Base-by-base conservation (phyloP, 163 green algal species). In the Chlamydomonas reinhardtii region DNA sequence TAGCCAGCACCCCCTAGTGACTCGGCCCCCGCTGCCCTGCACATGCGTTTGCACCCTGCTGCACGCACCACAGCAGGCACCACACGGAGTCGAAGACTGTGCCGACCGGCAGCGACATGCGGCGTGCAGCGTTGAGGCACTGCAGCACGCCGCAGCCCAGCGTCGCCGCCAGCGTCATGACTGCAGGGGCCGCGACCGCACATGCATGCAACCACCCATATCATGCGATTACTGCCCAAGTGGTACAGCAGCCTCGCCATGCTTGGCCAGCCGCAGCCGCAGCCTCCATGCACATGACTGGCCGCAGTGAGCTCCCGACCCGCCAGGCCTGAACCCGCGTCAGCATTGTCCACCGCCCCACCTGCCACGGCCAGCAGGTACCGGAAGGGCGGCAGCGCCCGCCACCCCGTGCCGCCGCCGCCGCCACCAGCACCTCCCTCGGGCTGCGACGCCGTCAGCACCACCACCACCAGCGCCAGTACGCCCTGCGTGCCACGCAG, bases 311-410 rank as follows among this genome's bases (percentile, higher is more conserved):
- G 8, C 43, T 54, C 43, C n/a, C n/a, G n/a, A n/a, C n/a, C n/a
- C n/a, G n/a, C n/a, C n/a, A n/a, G n/a, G n/a, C n/a, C n/a, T n/a
- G n/a, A n/a, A n/a, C n/a, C n/a, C n/a, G n/a, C n/a, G 27, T 22
- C 27, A 4, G 0, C 64, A 70, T 29, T 22, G 62, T 24, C 62
- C 73, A 31, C 48, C 48, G 0, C 1, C n/a, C 3, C 69, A 76
- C 79, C 79, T 72, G 79, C 73, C 6, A 72, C 54, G 5, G 79
- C 79, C 52, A 85, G 20, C 69, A 85, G 69, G 69, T 73, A 85
- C 8, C 34, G 52, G 48, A 85, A 85, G 3, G 79, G 79, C 29
- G 79, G 22, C 52, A 85, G 68, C 20, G 25, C 14, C 17, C 32
- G 31, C 68, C 79, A 77, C 32, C 79, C 52, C 8, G 39, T 20